Percentiles rank a stretch among this genome's conserved stretches.
phyloP scores from a whole-genome alignment of 176 grass and related monocot species.

The Zoysia pacifica region DNA sequence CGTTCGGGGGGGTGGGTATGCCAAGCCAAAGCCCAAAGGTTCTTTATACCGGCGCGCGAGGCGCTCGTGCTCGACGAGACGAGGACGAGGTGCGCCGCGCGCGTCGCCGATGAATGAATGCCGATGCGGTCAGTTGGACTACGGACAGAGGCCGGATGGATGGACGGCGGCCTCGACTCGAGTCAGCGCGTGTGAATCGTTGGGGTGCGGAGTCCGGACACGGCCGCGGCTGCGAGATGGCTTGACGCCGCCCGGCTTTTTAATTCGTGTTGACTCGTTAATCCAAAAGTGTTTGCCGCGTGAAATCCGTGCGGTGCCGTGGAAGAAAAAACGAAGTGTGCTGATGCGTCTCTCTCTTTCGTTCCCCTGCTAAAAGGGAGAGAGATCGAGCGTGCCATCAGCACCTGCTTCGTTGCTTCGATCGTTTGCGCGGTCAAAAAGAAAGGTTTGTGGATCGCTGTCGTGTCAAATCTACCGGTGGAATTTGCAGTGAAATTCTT shows the following conservation, averaged over 20 bases:
- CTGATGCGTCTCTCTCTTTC: neutral
- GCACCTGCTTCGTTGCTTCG: constrained; percentile 8
- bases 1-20: neutral
- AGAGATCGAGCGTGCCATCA: neutral
- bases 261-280: constrained; percentile 24
- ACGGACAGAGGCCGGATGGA: neutral
- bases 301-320: neutral
- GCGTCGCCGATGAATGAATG: neutral
- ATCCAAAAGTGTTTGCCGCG: neutral
- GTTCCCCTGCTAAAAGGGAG: neutral
- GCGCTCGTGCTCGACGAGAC: neutral
- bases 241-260: constrained; percentile 14
- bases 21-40: neutral
- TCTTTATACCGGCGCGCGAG: constrained; percentile 25
- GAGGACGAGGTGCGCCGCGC: neutral
- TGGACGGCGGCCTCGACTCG: neutral
- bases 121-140: constrained; percentile 30
- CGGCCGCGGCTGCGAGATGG: no score
- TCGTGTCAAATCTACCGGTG: neutral
- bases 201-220: constrained; percentile 5
- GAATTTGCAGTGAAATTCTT: neutral
- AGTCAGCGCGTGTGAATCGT: constrained; percentile 42
- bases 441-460: neutral
- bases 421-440: neutral
- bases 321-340: neutral